Evolutionary conservation across 805 yeast genomes (phyloP).

Genomic region (Debaryomyces maramus): DNA sequence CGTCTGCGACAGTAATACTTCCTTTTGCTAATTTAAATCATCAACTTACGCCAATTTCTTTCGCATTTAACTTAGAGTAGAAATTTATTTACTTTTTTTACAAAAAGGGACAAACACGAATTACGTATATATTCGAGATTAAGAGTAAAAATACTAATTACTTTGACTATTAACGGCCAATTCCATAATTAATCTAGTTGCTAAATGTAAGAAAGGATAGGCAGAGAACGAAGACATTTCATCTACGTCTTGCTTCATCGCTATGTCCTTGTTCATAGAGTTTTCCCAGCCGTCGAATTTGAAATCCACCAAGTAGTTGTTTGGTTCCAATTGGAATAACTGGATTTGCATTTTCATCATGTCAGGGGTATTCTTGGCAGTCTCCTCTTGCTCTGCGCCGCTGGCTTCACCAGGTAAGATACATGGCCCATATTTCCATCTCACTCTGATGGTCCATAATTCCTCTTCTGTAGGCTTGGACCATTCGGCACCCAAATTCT

Average conservation of each 20-base stretch:
- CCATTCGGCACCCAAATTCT: conserved; percentile 96
- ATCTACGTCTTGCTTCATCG: conserved; percentile 47
- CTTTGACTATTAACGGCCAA: conserved; percentile 90
- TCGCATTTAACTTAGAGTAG: conserved; percentile 5
- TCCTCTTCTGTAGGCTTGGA: conserved; percentile 92
- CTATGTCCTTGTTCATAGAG: conserved; percentile 13
- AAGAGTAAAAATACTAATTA: conserved; percentile 15
- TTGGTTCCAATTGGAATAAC: conserved; percentile 91
- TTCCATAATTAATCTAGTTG: conserved; percentile 92
- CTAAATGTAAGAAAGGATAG: conserved; percentile 89
- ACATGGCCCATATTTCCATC: conserved; percentile 76
- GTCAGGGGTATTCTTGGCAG: conserved; percentile 54
- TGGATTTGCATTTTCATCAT: conserved; percentile 97
- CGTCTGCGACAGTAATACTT: no score
- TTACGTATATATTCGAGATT: not conserved
- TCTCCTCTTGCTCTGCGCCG: conserved; percentile 18
- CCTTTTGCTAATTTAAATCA: no score
- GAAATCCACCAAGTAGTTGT: conserved; percentile 93
- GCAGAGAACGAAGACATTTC: conserved; percentile 91
- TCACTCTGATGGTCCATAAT: conserved; percentile 90
- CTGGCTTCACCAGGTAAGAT: conserved; percentile 7
- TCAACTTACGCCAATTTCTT: not conserved
- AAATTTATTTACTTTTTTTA: conserved; percentile 5
- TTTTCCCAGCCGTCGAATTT: conserved; percentile 96
- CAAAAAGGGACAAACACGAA: conserved; percentile 2